phyloP scores from a whole-genome alignment of 345 rosid species.

The Ricinus communis region DNA sequence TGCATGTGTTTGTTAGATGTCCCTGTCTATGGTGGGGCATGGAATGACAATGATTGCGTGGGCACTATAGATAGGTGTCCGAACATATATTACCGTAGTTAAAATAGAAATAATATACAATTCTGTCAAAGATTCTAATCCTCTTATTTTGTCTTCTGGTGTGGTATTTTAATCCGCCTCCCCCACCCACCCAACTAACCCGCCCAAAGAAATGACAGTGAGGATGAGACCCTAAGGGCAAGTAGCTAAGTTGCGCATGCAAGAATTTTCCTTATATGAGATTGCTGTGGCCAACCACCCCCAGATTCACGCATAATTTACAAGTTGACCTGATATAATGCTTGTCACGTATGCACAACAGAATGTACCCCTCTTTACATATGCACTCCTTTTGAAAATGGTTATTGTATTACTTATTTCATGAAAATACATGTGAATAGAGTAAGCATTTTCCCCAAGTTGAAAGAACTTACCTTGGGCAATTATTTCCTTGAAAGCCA shows the following conservation, averaged over 20 bases:
- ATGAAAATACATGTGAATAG: background rate
- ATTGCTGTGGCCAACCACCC: conserved; percentile 4
- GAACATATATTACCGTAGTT: too few species aligned
- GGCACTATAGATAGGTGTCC: too few species aligned
- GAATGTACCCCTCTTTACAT: background rate
- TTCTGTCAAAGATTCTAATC: too few species aligned
- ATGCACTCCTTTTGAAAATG: background rate
- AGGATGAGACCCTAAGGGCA: background rate
- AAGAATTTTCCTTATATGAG: background rate
- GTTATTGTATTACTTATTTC: background rate
- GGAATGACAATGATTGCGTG: too few species aligned
- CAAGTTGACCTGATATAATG: conserved; percentile 23
- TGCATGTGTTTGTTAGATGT: conserved; percentile 10
- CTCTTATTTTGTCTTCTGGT: too few species aligned
- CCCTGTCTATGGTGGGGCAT: background rate
- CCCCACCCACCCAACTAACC: background rate
- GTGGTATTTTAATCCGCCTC: too few species aligned
- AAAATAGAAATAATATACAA: too few species aligned
- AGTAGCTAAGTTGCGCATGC: background rate
- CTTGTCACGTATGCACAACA: conserved; percentile 11
- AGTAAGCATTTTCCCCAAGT: background rate
- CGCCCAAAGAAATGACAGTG: background rate
- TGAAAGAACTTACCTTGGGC: conserved; percentile 46
- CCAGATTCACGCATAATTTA: conserved; percentile 4
- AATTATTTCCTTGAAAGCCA: conserved; percentile 48